Percentiles rank a stretch among this genome's conserved stretches.
These are phyloP conservation scores for Yamadazyma mexicana DNA, from an alignment of 1,139 yeast species.

Conservation along the genomic window DNA sequence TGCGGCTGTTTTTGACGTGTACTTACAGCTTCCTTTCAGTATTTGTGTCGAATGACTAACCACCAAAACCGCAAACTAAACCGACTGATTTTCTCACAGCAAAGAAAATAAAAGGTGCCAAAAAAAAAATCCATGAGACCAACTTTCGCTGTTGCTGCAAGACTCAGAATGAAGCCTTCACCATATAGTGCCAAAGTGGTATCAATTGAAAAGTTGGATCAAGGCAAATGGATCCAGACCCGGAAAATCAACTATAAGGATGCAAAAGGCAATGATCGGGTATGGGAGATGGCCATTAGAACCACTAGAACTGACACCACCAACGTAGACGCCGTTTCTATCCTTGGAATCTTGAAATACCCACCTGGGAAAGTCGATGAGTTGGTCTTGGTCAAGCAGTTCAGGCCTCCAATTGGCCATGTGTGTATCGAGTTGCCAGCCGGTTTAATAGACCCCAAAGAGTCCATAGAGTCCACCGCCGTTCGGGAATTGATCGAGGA, in stretches of 20 bases:
- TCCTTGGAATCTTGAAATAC: slow-evolving; percentile 66
- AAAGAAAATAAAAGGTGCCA: not conserved
- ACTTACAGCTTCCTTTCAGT: no score
- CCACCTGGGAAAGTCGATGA: slow-evolving; percentile 42
- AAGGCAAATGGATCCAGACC: slow-evolving; percentile 50
- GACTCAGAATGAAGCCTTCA: slow-evolving; percentile 7
- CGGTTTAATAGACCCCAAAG: slow-evolving; percentile 86
- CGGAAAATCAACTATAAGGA: slow-evolving; percentile 66
- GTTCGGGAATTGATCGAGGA: slow-evolving; percentile 86
- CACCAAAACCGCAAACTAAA: not conserved
- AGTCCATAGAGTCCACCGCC: slow-evolving; percentile 76
- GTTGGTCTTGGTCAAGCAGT: slow-evolving; percentile 79
- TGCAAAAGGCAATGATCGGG: slow-evolving; percentile 63
- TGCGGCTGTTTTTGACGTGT: no score
- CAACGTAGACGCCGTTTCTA: slow-evolving; percentile 85
- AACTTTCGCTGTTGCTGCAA: slow-evolving; percentile 1
- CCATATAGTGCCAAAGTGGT: slow-evolving; percentile 25
- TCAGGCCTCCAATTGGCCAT: slow-evolving; percentile 86
- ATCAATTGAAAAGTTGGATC: slow-evolving; percentile 28
- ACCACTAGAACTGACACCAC: slow-evolving; percentile 70
- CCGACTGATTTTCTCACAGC: not conserved
- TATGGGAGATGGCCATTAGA: slow-evolving; percentile 92
- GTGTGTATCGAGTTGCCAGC: slow-evolving; percentile 95
- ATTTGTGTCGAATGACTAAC: not conserved
- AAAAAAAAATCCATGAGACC: slow-evolving; percentile 1